phyloP scores from a whole-genome alignment of 148 eudicot species.

The Linanthus parryae region DNA sequence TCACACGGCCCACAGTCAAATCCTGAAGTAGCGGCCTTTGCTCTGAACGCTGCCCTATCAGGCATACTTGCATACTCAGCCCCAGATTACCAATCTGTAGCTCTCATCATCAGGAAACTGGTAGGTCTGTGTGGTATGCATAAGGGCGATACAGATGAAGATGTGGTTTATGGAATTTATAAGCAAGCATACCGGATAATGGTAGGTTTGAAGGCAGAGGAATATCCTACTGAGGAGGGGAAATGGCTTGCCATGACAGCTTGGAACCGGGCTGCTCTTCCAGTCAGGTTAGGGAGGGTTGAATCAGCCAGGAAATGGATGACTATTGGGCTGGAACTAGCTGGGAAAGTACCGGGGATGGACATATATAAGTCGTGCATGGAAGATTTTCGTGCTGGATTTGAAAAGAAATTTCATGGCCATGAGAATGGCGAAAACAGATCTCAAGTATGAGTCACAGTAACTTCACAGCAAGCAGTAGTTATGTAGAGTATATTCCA shows the following conservation, averaged over 20 bases:
- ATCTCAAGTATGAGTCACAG: neutral
- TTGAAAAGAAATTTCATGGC: conserved; percentile 43
- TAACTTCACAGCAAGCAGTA: no score
- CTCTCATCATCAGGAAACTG: conserved; percentile 58
- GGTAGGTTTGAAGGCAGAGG: conserved; percentile 89
- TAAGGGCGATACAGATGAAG: conserved; percentile 67
- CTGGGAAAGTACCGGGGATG: conserved; percentile 77
- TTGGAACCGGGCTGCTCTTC: conserved; percentile 91
- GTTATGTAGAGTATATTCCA: no score
- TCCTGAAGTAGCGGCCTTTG: conserved; percentile 66
- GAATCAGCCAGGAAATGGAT: conserved; percentile 84
- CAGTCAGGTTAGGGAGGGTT: conserved; percentile 55
- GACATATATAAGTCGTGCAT: conserved; percentile 57
- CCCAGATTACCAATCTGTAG: conserved; percentile 68
- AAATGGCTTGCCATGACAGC: conserved; percentile 96
- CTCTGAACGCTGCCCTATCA: conserved; percentile 63
- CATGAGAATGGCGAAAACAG: conserved; percentile 18
- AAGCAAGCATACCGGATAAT: conserved; percentile 83
- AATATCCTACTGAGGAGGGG: conserved; percentile 75
- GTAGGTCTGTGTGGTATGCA: conserved; percentile 39
- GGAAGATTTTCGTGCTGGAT: conserved; percentile 68
- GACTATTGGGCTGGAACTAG: conserved; percentile 72
- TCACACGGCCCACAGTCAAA: conserved; percentile 64
- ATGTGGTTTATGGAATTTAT: conserved; percentile 47
- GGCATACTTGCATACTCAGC: conserved; percentile 56